phyloP scores from a whole-genome alignment of 441 rosid species.

The Populus hybrid region DNA sequence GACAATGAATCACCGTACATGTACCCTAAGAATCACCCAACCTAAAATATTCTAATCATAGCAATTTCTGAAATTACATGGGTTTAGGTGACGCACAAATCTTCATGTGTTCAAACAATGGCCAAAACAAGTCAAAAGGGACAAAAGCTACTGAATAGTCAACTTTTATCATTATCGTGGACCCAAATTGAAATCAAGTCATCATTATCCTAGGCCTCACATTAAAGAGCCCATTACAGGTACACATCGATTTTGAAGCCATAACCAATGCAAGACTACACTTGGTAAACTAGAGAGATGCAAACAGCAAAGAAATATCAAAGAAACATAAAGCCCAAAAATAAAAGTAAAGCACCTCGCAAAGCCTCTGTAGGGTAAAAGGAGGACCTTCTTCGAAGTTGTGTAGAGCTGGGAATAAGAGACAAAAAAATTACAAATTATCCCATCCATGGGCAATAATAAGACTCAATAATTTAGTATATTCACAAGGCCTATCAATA shows the following conservation, averaged over 20 bases:
- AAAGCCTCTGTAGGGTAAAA: slow-evolving; percentile 87
- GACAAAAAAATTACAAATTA: slow-evolving; percentile 6
- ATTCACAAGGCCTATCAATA: background rate
- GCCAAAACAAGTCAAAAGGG: background rate
- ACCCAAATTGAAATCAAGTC: background rate
- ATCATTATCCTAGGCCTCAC: background rate
- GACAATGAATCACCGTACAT: background rate
- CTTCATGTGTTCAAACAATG: background rate
- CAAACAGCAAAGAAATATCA: background rate
- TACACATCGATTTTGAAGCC: background rate
- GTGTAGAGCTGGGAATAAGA: slow-evolving; percentile 54
- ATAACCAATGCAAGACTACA: background rate
- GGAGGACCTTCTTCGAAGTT: slow-evolving; percentile 88
- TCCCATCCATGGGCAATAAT: slow-evolving; percentile 1
- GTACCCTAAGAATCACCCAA: background rate
- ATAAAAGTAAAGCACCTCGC: slow-evolving; percentile 56
- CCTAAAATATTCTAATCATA: background rate
- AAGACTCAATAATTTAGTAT: background rate
- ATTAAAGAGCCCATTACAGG: background rate
- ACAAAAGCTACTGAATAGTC: background rate
- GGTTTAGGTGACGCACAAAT: background rate
- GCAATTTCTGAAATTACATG: background rate
- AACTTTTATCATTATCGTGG: background rate
- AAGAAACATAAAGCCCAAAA: background rate
- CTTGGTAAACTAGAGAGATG: background rate